Evolutionary conservation across 345 rosid species (phyloP).

Genomic region (Syzygium oleosum): DNA sequence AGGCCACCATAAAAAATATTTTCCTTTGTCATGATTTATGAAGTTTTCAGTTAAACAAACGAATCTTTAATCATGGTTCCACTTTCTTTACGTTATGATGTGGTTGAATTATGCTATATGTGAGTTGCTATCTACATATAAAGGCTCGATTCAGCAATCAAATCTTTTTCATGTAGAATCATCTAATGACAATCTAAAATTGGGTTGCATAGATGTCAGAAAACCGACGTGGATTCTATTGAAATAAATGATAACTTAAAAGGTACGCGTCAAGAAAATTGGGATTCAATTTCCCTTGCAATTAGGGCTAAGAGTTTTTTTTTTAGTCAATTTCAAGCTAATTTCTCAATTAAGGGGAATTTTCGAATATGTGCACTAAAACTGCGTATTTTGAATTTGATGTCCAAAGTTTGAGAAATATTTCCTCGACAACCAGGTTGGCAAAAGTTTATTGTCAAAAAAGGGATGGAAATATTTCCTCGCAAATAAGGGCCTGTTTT

Average conservation of each 20-base stretch:
- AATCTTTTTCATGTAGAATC: not conserved
- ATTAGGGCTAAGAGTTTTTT: not conserved
- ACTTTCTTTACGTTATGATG: not conserved
- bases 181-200: not conserved
- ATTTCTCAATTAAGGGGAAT: not conserved
- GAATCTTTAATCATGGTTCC: not conserved
- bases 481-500: not conserved
- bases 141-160: not conserved
- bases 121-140: not conserved
- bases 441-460: not conserved
- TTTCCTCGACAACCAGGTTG: not conserved
- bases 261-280: not conserved
- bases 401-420: not conserved
- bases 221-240: not conserved
- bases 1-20: no score
- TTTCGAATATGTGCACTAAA: not conserved
- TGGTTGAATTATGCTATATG: not conserved
- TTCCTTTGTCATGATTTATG: not conserved
- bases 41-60: no score
- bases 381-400: not conserved
- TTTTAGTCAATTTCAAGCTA: not conserved
- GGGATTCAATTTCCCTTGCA: not conserved
- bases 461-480: not conserved
- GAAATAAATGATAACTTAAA: not conserved
- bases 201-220: not conserved